Evolutionary conservation across 208 protist species (phyloP).

Genomic region (Naegleria fowleri): DNA sequence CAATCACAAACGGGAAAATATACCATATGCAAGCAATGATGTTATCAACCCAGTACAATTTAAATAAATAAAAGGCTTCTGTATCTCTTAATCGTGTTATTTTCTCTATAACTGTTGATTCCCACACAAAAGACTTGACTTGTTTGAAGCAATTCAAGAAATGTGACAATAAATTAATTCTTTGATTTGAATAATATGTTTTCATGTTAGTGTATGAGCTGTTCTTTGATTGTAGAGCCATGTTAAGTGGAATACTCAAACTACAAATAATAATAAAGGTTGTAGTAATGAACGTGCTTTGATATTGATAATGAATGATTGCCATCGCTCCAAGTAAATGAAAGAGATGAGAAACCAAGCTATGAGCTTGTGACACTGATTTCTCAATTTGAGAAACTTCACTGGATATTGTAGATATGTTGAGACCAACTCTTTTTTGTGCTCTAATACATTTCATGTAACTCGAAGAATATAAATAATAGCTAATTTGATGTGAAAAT

Average conservation of each 20-base stretch:
- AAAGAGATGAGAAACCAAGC: neutral
- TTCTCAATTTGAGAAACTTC: neutral
- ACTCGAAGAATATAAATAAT: neutral
- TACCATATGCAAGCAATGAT: neutral
- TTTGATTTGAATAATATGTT: neutral
- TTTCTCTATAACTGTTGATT: neutral
- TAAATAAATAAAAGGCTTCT: neutral
- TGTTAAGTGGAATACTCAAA: neutral
- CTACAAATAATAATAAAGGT: neutral
- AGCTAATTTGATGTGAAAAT: neutral
- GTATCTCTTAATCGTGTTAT: neutral
- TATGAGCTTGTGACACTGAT: neutral
- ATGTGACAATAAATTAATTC: neutral
- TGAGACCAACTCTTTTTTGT: neutral
- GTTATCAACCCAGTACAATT: neutral
- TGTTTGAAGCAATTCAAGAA: neutral
- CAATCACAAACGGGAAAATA: neutral
- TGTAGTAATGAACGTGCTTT: neutral
- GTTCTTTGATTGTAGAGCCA: neutral
- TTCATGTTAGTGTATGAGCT: neutral
- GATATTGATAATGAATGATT: neutral
- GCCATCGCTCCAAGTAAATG: neutral
- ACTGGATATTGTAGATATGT: neutral
- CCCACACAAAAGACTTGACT: neutral
- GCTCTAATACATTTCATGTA: neutral